Conservation (phyloP, 2,329 filamentous ascomycete genomes). For the Hypoxylon sp. region DNA sequence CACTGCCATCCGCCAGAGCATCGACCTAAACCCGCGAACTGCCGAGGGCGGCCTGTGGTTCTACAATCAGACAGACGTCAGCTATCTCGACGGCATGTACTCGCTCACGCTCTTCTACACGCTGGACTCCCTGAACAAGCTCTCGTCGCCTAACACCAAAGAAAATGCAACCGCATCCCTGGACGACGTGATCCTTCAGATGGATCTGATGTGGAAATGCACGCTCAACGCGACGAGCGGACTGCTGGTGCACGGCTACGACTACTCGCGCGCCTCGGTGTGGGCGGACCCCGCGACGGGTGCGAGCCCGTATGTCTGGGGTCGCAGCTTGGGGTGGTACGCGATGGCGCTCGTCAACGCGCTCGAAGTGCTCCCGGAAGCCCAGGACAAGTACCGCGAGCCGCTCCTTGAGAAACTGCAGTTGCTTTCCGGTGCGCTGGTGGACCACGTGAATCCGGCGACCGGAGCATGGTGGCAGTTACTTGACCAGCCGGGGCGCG, state of each 20-base stretch:
- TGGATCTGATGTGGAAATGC: constrained; percentile 44
- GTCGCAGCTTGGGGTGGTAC: constrained; percentile 51
- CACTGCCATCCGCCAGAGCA: constrained; percentile 42
- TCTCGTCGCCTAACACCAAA: neutral
- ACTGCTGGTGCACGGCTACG: constrained; percentile 50
- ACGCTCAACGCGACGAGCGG: constrained; percentile 39
- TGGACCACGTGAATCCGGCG: constrained; percentile 38
- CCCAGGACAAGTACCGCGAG: constrained; percentile 9
- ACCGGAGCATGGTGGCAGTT: constrained; percentile 53
- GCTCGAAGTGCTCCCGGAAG: constrained; percentile 42
- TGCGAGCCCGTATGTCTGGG: constrained; percentile 50
- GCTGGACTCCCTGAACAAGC: constrained; percentile 39
- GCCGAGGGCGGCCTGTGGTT: constrained; percentile 50
- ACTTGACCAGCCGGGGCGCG: constrained; percentile 39
- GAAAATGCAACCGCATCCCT: constrained; percentile 26
- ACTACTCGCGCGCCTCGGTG: constrained; percentile 45
- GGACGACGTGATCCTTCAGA: constrained; percentile 42
- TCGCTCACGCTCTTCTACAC: constrained; percentile 55
- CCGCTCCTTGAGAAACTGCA: constrained; percentile 36
- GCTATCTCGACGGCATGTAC: constrained; percentile 63
- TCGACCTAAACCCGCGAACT: constrained; percentile 47
- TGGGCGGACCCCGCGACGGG: constrained; percentile 50
- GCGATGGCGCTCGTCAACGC: constrained; percentile 50
- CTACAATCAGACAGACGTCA: constrained; percentile 58
- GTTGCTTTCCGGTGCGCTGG: constrained; percentile 37